Conservation (phyloP, 164 flowering plant genomes). For the Chloranthus sessilifolius region DNA sequence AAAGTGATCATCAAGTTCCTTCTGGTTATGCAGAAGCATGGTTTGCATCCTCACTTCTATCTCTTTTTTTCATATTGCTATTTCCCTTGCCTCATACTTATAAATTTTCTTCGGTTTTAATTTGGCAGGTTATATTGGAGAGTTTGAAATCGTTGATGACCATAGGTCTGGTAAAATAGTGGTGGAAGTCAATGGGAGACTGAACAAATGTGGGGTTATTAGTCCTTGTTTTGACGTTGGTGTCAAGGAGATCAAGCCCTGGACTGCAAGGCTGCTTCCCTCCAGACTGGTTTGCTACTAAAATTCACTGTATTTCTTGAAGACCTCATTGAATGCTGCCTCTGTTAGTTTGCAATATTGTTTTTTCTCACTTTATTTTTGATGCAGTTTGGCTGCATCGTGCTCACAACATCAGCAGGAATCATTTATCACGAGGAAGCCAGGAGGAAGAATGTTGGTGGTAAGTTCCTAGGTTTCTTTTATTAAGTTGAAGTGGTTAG, state of each 20-base stretch:
- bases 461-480: too few species aligned
- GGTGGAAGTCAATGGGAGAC: slow-evolving; percentile 26
- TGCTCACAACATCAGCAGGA: too few species aligned
- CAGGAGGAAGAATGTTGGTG: too few species aligned
- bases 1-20: slow-evolving; percentile 67
- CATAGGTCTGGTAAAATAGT: slow-evolving; percentile 28
- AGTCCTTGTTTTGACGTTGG: slow-evolving; percentile 34
- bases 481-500: too few species aligned
- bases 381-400: too few species aligned
- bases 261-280: slow-evolving; percentile 32
- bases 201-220: slow-evolving; percentile 31
- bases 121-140: slow-evolving; percentile 27
- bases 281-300: slow-evolving; percentile 26
- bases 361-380: too few species aligned
- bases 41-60: background rate
- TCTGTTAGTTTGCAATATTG: too few species aligned
- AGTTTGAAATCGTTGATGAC: slow-evolving; percentile 31
- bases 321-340: too few species aligned
- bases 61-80: background rate
- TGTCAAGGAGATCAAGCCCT: slow-evolving; percentile 26
- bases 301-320: too few species aligned
- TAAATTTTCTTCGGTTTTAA: background rate
- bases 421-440: too few species aligned
- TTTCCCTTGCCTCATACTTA: background rate
- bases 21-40: slow-evolving; percentile 67